A percentile compares a stretch with the other conserved stretches of the same genome.
These are phyloP conservation scores for Kwoniella shivajii DNA, from an alignment of 1,284 basidiomycete genomes.

Conservation along the genomic window DNA sequence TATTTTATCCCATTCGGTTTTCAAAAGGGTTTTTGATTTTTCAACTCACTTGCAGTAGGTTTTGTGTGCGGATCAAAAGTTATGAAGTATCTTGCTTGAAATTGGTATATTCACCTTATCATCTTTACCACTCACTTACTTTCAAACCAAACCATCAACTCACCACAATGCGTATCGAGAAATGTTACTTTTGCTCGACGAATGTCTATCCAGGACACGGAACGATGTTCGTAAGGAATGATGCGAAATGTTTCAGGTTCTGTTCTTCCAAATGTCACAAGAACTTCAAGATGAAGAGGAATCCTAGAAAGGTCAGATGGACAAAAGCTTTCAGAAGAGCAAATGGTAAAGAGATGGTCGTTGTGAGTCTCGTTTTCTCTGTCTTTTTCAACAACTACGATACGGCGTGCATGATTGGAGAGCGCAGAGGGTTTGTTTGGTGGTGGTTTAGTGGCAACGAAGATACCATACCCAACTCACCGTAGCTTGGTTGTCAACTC, in stretches of 20 bases:
- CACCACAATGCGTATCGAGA: constrained; percentile 73
- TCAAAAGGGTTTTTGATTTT: no score
- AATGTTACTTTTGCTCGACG: constrained; percentile 90
- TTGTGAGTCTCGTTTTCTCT: constrained; percentile 66
- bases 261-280: constrained; percentile 98
- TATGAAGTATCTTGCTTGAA: neutral
- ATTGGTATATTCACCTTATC: neutral
- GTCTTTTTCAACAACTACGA: no score
- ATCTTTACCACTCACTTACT: neutral
- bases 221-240: constrained; percentile 93
- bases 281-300: constrained; percentile 99
- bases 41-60: no score
- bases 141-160: neutral
- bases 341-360: constrained; percentile 99
- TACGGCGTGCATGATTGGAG: no score
- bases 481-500: no score
- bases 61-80: no score
- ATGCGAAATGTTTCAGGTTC: constrained; percentile 94
- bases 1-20: no score
- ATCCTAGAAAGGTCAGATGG: constrained; percentile 98
- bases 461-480: no score
- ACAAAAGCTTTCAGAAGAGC: constrained; percentile 99
- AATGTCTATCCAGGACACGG: constrained; percentile 95
- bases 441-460: no score
- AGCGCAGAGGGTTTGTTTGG: no score